phyloP scores from a whole-genome alignment of 495 filamentous ascomycete species.

The Penicillium turbatum region DNA sequence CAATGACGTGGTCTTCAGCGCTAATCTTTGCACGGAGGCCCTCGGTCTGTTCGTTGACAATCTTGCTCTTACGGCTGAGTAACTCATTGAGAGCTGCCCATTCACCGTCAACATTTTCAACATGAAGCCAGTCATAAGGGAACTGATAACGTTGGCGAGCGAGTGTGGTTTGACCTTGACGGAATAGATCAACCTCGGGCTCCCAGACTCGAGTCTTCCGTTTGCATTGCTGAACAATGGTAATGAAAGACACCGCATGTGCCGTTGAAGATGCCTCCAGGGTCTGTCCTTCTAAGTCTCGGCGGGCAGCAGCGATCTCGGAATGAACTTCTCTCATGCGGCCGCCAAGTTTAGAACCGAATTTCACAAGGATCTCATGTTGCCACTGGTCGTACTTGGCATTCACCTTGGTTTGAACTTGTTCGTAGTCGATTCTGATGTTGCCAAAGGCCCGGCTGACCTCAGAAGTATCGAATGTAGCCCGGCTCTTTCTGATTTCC shows the following conservation, averaged over 20 bases:
- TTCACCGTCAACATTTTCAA: slow-evolving; percentile 89
- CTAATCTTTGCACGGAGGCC: slow-evolving; percentile 92
- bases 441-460: slow-evolving; percentile 87
- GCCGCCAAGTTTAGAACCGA: slow-evolving; percentile 81
- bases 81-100: slow-evolving; percentile 90
- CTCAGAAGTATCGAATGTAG: slow-evolving; percentile 94
- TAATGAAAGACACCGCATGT: slow-evolving; percentile 97
- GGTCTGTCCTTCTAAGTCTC: slow-evolving; percentile 83
- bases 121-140: slow-evolving; percentile 84
- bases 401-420: slow-evolving; percentile 96
- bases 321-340: slow-evolving; percentile 85
- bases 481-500: slow-evolving; percentile 87
- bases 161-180: slow-evolving; percentile 88
- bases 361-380: slow-evolving; percentile 89
- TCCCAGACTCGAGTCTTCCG: slow-evolving; percentile 90
- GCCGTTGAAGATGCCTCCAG: slow-evolving; percentile 90
- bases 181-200: slow-evolving; percentile 90
- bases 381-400: slow-evolving; percentile 99
- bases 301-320: slow-evolving; percentile 81
- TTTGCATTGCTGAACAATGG: slow-evolving; percentile 92
- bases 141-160: slow-evolving; percentile 89
- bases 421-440: slow-evolving; percentile 92
- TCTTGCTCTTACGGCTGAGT: slow-evolving; percentile 81
- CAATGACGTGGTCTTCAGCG: slow-evolving; percentile 88
- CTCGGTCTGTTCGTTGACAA: slow-evolving; percentile 93